These are phyloP conservation scores for Medicago arabica DNA, from an alignment of 306 rosid genomes.

Conservation along the genomic window DNA sequence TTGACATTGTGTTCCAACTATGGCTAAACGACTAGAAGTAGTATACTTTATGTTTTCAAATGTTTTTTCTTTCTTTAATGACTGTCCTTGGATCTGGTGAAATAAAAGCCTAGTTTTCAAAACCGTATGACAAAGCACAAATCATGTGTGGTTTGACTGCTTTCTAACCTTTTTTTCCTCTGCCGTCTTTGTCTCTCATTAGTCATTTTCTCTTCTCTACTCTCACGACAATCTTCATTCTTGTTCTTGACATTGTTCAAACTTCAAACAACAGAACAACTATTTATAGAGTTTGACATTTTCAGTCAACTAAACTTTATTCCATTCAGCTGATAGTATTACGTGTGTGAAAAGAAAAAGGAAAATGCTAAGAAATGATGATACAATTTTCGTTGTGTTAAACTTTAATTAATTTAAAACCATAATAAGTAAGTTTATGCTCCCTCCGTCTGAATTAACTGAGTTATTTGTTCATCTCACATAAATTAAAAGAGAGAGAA, in stretches of 20 bases:
- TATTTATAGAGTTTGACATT: slow-evolving; percentile 5
- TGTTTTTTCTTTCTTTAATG: background rate
- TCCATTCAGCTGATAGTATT: background rate
- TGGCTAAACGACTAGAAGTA: background rate
- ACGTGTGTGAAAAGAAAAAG: background rate
- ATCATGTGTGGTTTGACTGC: slow-evolving; percentile 8
- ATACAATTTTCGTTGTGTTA: background rate
- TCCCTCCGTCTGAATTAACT: too few species aligned
- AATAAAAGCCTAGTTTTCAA: slow-evolving; percentile 5
- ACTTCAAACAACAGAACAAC: background rate
- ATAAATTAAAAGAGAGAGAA: too few species aligned
- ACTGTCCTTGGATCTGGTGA: slow-evolving; percentile 30
- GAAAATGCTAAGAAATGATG: background rate
- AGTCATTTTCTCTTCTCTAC: background rate
- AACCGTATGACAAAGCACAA: background rate
- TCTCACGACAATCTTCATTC: background rate
- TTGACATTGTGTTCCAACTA: background rate
- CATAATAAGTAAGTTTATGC: too few species aligned
- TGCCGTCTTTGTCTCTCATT: background rate
- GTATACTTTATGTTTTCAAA: background rate
- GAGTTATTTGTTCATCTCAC: too few species aligned
- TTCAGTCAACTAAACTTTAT: background rate
- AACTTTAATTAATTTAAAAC: too few species aligned
- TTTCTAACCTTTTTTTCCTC: background rate
- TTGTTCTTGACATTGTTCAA: slow-evolving; percentile 17